phyloP scores from a whole-genome alignment of 257 asterid genomes.

The Agastache rugosa region DNA sequence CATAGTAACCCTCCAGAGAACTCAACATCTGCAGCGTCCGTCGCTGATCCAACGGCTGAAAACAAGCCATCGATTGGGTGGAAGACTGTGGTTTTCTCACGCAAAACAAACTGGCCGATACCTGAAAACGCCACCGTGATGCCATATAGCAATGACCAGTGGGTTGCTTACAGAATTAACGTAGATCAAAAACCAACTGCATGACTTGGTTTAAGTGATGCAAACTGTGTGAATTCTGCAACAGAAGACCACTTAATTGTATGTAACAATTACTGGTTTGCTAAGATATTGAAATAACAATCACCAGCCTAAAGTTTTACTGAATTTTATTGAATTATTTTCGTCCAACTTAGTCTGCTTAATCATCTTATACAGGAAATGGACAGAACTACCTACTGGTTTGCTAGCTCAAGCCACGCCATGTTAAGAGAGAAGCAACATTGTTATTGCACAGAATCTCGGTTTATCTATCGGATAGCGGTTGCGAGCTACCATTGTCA shows the following conservation, averaged over 20 bases:
- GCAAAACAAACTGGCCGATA: constrained; percentile 34
- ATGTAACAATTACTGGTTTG: not conserved
- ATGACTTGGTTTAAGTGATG: not conserved
- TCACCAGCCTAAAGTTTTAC: not conserved
- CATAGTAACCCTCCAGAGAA: constrained; percentile 35
- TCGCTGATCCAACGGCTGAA: constrained; percentile 30
- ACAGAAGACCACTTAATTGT: not conserved
- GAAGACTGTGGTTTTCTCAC: constrained; percentile 53
- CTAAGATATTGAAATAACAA: not conserved
- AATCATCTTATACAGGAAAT: not conserved
- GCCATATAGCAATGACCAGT: constrained; percentile 51
- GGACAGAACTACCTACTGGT: too few species aligned
- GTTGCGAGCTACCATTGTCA: too few species aligned
- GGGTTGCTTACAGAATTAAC: constrained; percentile 54
- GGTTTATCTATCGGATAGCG: too few species aligned
- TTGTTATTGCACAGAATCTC: too few species aligned
- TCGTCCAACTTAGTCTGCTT: not conserved
- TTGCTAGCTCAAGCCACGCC: too few species aligned
- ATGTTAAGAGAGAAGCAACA: too few species aligned
- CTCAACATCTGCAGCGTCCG: constrained; percentile 23
- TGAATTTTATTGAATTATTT: not conserved
- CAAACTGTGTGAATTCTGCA: constrained; percentile 5
- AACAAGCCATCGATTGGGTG: not conserved
- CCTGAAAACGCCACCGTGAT: constrained; percentile 48
- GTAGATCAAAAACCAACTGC: constrained; percentile 29